Base-by-base conservation (phyloP, 1,139 yeast genomes). In the Scheffersomyces quercinus region DNA sequence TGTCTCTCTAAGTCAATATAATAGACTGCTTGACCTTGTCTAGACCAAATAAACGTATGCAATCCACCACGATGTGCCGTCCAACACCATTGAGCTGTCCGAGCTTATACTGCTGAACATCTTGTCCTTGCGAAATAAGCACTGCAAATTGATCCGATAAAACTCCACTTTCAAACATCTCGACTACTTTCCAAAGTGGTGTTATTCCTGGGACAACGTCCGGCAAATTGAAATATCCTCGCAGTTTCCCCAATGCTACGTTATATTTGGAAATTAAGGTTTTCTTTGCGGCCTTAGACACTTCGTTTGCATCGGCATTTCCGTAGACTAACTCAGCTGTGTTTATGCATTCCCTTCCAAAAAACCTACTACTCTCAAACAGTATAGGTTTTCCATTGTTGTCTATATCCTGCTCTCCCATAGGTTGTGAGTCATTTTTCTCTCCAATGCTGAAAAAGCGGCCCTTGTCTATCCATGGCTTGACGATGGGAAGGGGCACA, bases 191-290 rank as follows among this genome's bases (percentile, higher is more conserved):
- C 60, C 65, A 53, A 32, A 81, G 44, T 0, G 87, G 83, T 13
- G 74, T 57, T 1, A 78, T 48, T 0, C 85, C 85, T 0, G 85
- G 84, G 1, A 76, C 56, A 2, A 79, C 75, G 16, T 55, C 53
- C 0, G 84, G 84, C 3, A 78, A 39, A 30, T 40, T 36, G 29
- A 32, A 35, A 6, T 20, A 6, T 20, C 26, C 26, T 6, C 26
- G 26, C 26, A 20, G 26, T 8, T 20, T 20, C 8, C 26, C 26
- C 26, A 20, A 20, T 20, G 26, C 26, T 20, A 20, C 9, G 26
- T 20, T 20, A 20, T 20, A 20, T 20, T 20, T 20, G 26, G 26
- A 20, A 20, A 20, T 20, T 20, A 20, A 20, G 26, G 26, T 20
- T 20, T 20, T 20, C 26, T 20, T 20, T 20, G 26, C 26, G 26